Evolutionary conservation across 805 yeast species (phyloP).

Genomic region (Kuraishia piskuri): DNA sequence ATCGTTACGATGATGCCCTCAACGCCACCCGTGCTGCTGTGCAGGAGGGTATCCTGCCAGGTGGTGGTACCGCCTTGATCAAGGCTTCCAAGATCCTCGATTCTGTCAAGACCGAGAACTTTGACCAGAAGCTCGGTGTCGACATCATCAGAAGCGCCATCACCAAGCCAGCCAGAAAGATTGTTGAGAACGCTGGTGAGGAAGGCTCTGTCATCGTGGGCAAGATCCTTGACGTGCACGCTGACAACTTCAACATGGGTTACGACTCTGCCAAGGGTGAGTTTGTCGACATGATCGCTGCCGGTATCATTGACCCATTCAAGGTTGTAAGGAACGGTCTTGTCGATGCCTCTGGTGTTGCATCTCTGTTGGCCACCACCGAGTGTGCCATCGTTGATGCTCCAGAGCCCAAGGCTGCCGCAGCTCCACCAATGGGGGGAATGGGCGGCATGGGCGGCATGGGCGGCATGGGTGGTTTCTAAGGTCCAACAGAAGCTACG

Average conservation of each 20-base stretch:
- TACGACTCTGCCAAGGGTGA: conserved; percentile 89
- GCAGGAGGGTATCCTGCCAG: conserved; percentile 97
- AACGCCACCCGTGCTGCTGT: conserved; percentile 99
- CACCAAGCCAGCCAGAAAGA: conserved; percentile 91
- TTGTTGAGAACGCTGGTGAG: conserved; percentile 94
- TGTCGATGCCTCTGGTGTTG: conserved; percentile 96
- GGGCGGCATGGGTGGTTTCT: conserved; percentile 7
- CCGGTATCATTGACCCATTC: conserved; percentile 98
- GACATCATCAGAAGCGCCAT: conserved; percentile 88
- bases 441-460: conserved; percentile 53
- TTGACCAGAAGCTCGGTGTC: conserved; percentile 95
- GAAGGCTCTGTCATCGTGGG: conserved; percentile 97
- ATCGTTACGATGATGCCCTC: conserved; percentile 95
- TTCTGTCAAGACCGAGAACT: conserved; percentile 68
- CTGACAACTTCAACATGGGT: conserved; percentile 78
- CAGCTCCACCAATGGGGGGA: conserved; percentile 52
- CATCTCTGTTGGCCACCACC: conserved; percentile 93
- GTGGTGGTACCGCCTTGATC: conserved; percentile 97
- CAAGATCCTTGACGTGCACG: conserved; percentile 55
- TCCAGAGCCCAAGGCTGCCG: conserved; percentile 63
- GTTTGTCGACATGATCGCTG: conserved; percentile 90
- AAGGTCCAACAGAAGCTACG: background rate
- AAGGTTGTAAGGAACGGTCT: conserved; percentile 95
- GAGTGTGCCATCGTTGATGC: conserved; percentile 98
- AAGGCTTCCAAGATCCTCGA: conserved; percentile 81